Conservation (phyloP, 1,284 basidiomycete species). For the Melampsora americana region DNA sequence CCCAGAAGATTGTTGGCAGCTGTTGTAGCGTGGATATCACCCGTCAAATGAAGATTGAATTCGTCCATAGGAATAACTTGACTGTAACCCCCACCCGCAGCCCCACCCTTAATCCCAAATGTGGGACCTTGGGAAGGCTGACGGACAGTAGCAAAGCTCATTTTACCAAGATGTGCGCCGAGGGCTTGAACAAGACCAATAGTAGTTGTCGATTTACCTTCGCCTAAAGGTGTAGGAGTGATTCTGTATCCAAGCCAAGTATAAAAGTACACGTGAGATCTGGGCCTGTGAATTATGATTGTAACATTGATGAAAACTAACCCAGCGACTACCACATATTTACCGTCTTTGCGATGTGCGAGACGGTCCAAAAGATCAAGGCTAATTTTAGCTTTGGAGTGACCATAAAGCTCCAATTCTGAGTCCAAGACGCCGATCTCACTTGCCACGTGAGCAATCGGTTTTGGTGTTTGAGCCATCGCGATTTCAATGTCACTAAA, state of each 20-base stretch:
- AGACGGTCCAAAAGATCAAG: constrained; percentile 82
- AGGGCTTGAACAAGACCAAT: constrained; percentile 96
- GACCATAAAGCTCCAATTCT: constrained; percentile 91
- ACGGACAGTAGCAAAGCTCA: constrained; percentile 95
- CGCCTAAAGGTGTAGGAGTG: constrained; percentile 94
- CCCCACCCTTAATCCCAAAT: constrained; percentile 99
- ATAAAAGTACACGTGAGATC: constrained; percentile 13
- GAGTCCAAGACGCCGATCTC: constrained; percentile 84
- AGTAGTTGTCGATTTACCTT: constrained; percentile 98
- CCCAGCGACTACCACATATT: constrained; percentile 95
- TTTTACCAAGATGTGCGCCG: constrained; percentile 86
- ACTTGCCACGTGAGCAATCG: constrained; percentile 72
- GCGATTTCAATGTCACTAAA: constrained; percentile 92
- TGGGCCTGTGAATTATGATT: not conserved
- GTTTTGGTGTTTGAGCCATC: constrained; percentile 89
- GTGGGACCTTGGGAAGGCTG: constrained; percentile 98
- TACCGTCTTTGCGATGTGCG: constrained; percentile 81
- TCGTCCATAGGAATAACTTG: constrained; percentile 99
- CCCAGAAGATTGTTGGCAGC: constrained; percentile 95
- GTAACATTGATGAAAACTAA: constrained; percentile 51
- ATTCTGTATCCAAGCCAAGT: constrained; percentile 61
- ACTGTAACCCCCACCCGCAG: constrained; percentile 96
- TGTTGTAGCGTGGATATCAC: constrained; percentile 96
- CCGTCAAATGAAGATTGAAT: constrained; percentile 94
- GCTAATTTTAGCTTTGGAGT: constrained; percentile 96